These are phyloP conservation scores for Cicer judaicum DNA, from an alignment of 306 rosid species.

Conservation along the genomic window DNA sequence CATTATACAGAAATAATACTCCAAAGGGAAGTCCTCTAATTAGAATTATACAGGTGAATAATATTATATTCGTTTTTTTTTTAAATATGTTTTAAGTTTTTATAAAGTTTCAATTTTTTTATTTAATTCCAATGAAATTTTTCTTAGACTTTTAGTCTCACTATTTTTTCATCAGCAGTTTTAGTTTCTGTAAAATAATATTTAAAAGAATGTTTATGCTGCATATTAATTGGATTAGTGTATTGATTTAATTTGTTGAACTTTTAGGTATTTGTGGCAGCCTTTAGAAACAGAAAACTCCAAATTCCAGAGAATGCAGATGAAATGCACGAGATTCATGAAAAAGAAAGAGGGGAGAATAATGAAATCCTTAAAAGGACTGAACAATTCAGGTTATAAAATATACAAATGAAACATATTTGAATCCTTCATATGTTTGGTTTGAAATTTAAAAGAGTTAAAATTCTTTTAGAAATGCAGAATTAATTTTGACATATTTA, in stretches of 20 bases:
- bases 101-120: too few species aligned
- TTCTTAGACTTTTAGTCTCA: too few species aligned
- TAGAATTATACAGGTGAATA: constrained; percentile 65
- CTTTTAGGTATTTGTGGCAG: constrained; percentile 64
- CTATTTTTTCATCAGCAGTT: too few species aligned
- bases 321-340: constrained; percentile 64
- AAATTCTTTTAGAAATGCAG: too few species aligned
- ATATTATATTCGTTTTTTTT: not conserved
- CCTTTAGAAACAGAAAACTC: constrained; percentile 64
- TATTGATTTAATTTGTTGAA: constrained; percentile 20
- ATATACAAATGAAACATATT: not conserved
- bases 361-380: constrained; percentile 69
- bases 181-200: too few species aligned
- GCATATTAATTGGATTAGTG: not conserved
- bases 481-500: too few species aligned
- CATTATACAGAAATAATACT: constrained; percentile 61
- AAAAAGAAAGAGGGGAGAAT: constrained; percentile 45
- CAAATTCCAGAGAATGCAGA: constrained; percentile 57
- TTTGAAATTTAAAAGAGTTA: too few species aligned
- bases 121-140: too few species aligned
- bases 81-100: not conserved
- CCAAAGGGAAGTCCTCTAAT: constrained; percentile 75
- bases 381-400: constrained; percentile 74
- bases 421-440: not conserved
- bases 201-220: too few species aligned